A percentile compares a stretch with the other conserved stretches of the same genome.
phyloP scores from a whole-genome alignment of 768 basidiomycete species.

The Leucosporidium yakuticum region DNA sequence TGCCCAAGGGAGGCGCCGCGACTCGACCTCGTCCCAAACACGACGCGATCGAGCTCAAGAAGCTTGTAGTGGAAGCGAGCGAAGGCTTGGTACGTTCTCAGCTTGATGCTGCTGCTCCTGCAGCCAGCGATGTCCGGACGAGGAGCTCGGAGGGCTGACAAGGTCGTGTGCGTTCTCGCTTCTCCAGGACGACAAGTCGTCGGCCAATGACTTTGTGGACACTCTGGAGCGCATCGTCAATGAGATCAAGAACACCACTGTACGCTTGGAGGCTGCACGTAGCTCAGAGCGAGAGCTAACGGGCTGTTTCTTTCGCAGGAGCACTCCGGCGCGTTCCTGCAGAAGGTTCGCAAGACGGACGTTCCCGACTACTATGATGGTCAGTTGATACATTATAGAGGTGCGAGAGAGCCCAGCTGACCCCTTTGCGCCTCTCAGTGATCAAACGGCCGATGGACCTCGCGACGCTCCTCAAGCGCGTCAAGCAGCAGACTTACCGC shows the following conservation, averaged over 20 bases:
- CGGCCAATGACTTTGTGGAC: constrained; percentile 85
- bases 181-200: constrained; percentile 50
- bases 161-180: background rate
- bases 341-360: constrained; percentile 82
- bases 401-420: too few relatives aligned
- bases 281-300: constrained; percentile 25
- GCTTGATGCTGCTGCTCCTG: background rate
- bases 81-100: constrained; percentile 26
- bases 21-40: background rate
- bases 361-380: constrained; percentile 91
- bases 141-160: background rate
- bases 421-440: constrained; percentile 65
- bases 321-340: constrained; percentile 87
- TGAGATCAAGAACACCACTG: constrained; percentile 64
- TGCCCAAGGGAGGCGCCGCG: background rate
- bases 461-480: constrained; percentile 83
- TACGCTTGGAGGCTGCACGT: constrained; percentile 57
- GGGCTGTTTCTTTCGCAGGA: constrained; percentile 52
- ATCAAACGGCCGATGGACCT: constrained; percentile 95
- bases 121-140: background rate
- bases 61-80: constrained; percentile 24
- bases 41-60: constrained; percentile 27
- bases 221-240: constrained; percentile 78
- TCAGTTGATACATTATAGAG: constrained; percentile 44
- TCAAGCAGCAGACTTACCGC: constrained; percentile 74